These are phyloP conservation scores for Buddleja alternifolia DNA, from an alignment of 257 asterid genomes.

Conservation along the genomic window DNA sequence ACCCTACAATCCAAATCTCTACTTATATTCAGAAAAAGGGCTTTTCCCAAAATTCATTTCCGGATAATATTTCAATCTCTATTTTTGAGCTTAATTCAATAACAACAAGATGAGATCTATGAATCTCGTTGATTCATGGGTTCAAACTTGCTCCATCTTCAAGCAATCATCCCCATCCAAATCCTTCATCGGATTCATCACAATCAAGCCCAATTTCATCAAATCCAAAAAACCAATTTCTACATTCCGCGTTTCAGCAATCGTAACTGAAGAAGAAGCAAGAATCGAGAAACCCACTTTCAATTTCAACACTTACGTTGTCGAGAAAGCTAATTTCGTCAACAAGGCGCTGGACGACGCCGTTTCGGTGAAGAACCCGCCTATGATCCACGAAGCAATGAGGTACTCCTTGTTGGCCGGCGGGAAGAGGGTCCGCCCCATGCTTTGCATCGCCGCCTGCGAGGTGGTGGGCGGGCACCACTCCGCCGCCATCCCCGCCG, in stretches of 20 bases:
- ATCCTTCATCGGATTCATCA: constrained; percentile 23
- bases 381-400: constrained; percentile 47
- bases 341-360: constrained; percentile 47
- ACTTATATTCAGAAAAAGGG: too few relatives aligned
- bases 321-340: constrained; percentile 32
- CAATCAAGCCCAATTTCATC: background rate
- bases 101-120: constrained; percentile 39
- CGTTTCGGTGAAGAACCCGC: constrained; percentile 39
- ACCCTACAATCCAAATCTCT: background rate
- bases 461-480: constrained; percentile 43
- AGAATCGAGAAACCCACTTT: constrained; percentile 23
- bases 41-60: too few relatives aligned
- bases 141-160: constrained; percentile 33
- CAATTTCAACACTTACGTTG: constrained; percentile 40
- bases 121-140: constrained; percentile 42
- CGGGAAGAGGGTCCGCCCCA: constrained; percentile 47
- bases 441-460: constrained; percentile 50
- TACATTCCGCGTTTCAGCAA: constrained; percentile 24
- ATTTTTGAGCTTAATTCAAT: background rate
- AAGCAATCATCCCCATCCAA: constrained; percentile 22
- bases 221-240: constrained; percentile 16
- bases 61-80: too few relatives aligned
- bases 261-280: constrained; percentile 19
- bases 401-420: constrained; percentile 46
- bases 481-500: constrained; percentile 43